Evolutionary conservation across 768 basidiomycete species (phyloP), one percentile per base, ranked within the genome.

Genomic region (Termitomyces sp.): DNA sequence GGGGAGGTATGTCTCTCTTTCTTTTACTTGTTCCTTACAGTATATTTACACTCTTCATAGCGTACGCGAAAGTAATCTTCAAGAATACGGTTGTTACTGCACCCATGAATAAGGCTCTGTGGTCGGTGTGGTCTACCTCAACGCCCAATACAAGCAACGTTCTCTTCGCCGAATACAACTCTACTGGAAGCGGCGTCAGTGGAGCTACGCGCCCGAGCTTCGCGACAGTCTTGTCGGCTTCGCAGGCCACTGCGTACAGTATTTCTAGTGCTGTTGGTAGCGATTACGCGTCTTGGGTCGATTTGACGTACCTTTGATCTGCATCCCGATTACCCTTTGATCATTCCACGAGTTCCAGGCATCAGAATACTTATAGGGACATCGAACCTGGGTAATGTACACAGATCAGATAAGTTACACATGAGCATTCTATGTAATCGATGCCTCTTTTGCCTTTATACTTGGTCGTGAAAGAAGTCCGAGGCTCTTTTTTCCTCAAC

Each of bases 61-160:
- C 74, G 59, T 79, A 66, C 41, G 77, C 78, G 9, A 78, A 78
- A 63, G 80, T 82, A 11, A 73, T 81, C 40, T 80, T 76, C 71
- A 76, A 77, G 46, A 77, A 75, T 61, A 80, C 78, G 0, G 60
- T 71, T 34, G 64, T 82, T 27, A 72, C 64, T 1, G 73, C 71
- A 2, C 72, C 73, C 0, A 59, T 79, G 56, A 76, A 78, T 47
- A 66, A 63, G 12, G 70, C 74, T 1, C 53, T 81, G 14, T 48
- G 48, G 46, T 48, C 48, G 31, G 17, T 23, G 4, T 50, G 47
- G 46, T 46, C 44, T 14, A 46, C 62, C 1, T 38, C 58, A 67
- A 10, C 48, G 7, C 57, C 51, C 37, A 53, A 41, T n/a, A 41
- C 42, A 10, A 53, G 52, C 42, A 53, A 53, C 19, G 14, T 58